Conservation (phyloP, 441 rosid genomes). For the Populus hybrid region DNA sequence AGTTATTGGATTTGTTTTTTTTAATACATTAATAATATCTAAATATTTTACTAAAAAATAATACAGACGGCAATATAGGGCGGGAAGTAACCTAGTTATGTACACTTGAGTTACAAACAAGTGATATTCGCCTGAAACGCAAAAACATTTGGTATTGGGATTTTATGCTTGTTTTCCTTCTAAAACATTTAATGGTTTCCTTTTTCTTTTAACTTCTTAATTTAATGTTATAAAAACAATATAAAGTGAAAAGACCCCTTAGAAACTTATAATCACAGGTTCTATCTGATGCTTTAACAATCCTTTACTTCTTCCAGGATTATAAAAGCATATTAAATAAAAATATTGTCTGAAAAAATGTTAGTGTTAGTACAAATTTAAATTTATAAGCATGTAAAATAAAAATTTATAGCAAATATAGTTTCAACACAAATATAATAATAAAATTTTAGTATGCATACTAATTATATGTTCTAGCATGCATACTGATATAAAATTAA, state of each 20-base stretch:
- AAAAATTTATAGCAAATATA: no score
- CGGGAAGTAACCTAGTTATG: not conserved
- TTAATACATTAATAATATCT: no score
- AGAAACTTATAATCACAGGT: not conserved
- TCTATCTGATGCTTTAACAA: not conserved
- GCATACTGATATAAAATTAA: no score
- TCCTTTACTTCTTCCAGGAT: slow-evolving; percentile 42
- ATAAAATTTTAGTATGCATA: no score
- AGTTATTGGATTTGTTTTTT: no score
- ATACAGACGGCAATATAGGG: no score
- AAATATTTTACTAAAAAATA: no score
- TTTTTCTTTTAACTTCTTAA: not conserved
- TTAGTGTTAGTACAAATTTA: no score
- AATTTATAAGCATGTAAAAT: no score
- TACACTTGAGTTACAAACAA: not conserved
- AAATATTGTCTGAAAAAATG: no score
- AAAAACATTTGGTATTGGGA: not conserved
- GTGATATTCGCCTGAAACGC: not conserved
- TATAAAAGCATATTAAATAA: slow-evolving; percentile 22
- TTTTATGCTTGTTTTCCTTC: not conserved
- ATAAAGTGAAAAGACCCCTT: not conserved
- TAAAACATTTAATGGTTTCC: not conserved
- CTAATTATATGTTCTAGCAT: no score
- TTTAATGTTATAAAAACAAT: not conserved
- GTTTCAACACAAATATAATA: no score